Evolutionary conservation across 1,139 yeast genomes (phyloP), one percentile per base, ranked within the genome.

Genomic region (Lodderomyces theae): DNA sequence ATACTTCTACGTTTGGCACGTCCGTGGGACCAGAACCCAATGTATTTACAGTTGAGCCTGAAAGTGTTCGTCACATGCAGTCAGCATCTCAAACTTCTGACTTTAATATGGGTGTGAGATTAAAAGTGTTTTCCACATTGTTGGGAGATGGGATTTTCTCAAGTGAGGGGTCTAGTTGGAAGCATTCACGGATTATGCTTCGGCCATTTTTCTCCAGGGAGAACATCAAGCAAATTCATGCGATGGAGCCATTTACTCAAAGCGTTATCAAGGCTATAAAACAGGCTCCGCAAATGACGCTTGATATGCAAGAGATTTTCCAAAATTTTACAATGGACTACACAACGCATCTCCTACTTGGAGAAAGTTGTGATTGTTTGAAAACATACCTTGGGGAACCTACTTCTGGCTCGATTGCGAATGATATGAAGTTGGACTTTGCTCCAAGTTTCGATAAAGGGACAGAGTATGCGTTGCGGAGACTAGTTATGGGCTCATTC

Each of bases 101-200:
- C 40, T 75, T 69, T 52, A 63, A 62, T 15, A 62, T 75, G 42
- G 80, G 80, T 1, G 43, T 45, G 19, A 65, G 81, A 43, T 63
- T 69, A 47, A 45, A 49, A 5, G 64, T 60, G 32, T 63, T 75
- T 46, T 48, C 48, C 30, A 71, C 76, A 4, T 54, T 73, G 17
- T 58, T 76, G 35, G 82, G 81, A 6, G 70, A 72, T 42, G 80
- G 81, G 2, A 74, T 77, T 42, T 77, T 77, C 58, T 74, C 80
- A 2, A 61, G 73, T 33, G 75, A 72, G 39, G 79, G 79, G 8
- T 66, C 60, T 21, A 75, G 71, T 3, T 77, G 82, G 82, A 71
- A 73, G 50, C 78, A 74, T 48, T 64, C 76, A 26, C 61, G 82
- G 39, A 70, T 76, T 2, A 56, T 77, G 66, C 63, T 77, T 47